A percentile compares a stretch with the other conserved stretches of the same genome.
Conservation (phyloP, 2,329 filamentous ascomycete genomes). For the Xylaria sp. region DNA sequence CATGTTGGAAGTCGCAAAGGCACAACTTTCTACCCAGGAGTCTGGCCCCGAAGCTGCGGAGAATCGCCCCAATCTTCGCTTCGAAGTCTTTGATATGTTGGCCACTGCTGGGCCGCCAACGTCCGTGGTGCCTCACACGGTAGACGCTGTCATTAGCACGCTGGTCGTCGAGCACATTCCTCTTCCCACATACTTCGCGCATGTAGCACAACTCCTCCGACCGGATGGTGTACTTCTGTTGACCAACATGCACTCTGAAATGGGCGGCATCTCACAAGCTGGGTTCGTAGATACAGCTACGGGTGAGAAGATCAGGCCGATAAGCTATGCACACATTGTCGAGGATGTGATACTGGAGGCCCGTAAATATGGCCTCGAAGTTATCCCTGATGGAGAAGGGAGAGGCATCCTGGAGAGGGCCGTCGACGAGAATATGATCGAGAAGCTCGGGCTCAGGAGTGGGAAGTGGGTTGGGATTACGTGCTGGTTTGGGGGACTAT, state of each 20-base stretch:
- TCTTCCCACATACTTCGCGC: slow-evolving; percentile 54
- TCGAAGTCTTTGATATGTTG: slow-evolving; percentile 48
- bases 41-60: neutral
- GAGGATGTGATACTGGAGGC: slow-evolving; percentile 58
- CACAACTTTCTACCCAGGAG: slow-evolving; percentile 37
- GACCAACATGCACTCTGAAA: slow-evolving; percentile 73
- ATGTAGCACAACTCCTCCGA: slow-evolving; percentile 50
- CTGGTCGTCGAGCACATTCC: slow-evolving; percentile 70
- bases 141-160: slow-evolving; percentile 60
- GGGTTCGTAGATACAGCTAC: slow-evolving; percentile 62
- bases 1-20: slow-evolving; percentile 61
- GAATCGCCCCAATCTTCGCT: slow-evolving; percentile 5
- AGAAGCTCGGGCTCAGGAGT: slow-evolving; percentile 63
- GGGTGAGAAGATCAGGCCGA: slow-evolving; percentile 62
- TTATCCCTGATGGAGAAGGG: slow-evolving; percentile 43
- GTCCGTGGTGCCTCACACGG: slow-evolving; percentile 35
- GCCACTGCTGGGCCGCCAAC: slow-evolving; percentile 33
- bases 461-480: slow-evolving; percentile 66
- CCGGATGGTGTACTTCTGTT: slow-evolving; percentile 58
- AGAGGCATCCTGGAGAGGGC: slow-evolving; percentile 45
- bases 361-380: slow-evolving; percentile 49
- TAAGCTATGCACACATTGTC: slow-evolving; percentile 62
- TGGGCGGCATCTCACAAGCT: slow-evolving; percentile 64
- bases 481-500: slow-evolving; percentile 59
- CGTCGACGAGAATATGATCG: slow-evolving; percentile 61